A percentile compares a stretch with the other conserved stretches of the same genome.
Conservation (phyloP, 495 filamentous ascomycete genomes). For the Hypoxylon rickii region DNA sequence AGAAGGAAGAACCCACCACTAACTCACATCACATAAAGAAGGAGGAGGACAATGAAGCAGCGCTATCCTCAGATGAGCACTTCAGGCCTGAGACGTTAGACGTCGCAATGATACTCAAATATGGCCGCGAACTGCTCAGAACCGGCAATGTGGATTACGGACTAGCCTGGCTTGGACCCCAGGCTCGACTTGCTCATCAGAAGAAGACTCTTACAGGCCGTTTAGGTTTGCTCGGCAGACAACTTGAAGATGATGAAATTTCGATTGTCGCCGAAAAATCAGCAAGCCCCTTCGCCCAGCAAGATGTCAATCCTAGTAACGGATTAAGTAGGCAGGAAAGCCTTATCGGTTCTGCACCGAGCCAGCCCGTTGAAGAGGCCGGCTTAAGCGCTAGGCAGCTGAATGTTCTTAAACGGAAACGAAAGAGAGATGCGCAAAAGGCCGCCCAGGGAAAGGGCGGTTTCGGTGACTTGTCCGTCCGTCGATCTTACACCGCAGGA, state of each 20-base stretch:
- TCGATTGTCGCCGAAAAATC: conserved; percentile 46
- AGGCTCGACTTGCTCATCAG: conserved; percentile 77
- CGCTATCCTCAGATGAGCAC: conserved; percentile 54
- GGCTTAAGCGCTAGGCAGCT: conserved; percentile 87
- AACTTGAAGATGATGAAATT: conserved; percentile 86
- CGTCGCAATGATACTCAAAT: conserved; percentile 74
- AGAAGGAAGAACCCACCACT: conserved; percentile 54
- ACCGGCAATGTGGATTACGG: conserved; percentile 83
- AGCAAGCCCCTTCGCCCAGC: conserved; percentile 46
- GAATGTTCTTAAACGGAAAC: conserved; percentile 90
- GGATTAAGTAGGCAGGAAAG: conserved; percentile 47
- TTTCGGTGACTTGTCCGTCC: conserved; percentile 84
- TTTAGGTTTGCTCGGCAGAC: conserved; percentile 77
- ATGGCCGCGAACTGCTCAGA: conserved; percentile 79
- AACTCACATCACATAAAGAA: conserved; percentile 53
- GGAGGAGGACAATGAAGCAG: conserved; percentile 51
- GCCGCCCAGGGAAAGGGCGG: conserved; percentile 67
- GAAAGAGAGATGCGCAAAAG: conserved; percentile 80
- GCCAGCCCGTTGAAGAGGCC: conserved; percentile 62
- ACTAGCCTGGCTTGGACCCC: conserved; percentile 79
- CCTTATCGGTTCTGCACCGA: conserved; percentile 30
- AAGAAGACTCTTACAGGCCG: conserved; percentile 85
- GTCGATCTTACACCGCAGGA: conserved; percentile 63
- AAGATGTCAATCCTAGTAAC: conserved; percentile 46
- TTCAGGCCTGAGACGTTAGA: conserved; percentile 78